A percentile compares a stretch with the other conserved stretches of the same genome.
Evolutionary conservation across 2,329 filamentous ascomycete genomes (phyloP).

Genomic region (Sporothrix variecibatus): DNA sequence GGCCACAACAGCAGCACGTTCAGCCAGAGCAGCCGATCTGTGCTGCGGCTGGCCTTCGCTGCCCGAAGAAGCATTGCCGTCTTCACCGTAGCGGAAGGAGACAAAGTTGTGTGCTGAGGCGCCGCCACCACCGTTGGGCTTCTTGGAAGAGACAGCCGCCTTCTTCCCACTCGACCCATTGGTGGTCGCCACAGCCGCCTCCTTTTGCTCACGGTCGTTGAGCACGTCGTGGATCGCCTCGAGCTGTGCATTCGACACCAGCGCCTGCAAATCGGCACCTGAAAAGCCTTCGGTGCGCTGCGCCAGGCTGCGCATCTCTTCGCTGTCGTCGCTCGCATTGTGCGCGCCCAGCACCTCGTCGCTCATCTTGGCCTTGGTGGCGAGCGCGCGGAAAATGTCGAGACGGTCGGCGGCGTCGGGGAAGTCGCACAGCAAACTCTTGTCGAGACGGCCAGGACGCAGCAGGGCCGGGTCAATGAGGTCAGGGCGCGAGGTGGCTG

Average conservation of each 20-base stretch:
- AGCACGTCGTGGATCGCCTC: constrained; percentile 96
- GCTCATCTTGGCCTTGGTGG: constrained; percentile 74
- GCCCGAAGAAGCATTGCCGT: constrained; percentile 38
- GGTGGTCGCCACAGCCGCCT: constrained; percentile 32
- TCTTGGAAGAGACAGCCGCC: not conserved
- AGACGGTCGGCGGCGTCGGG: constrained; percentile 76
- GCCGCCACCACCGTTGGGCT: not conserved
- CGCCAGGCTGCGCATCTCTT: constrained; percentile 69
- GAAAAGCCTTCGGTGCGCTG: constrained; percentile 83
- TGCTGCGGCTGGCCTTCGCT: constrained; percentile 46
- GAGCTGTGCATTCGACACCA: constrained; percentile 94
- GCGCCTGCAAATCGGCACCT: constrained; percentile 89
- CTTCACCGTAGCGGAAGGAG: constrained; percentile 79
- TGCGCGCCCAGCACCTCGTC: constrained; percentile 61
- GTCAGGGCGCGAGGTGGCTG: constrained; percentile 90
- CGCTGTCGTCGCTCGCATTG: constrained; percentile 37
- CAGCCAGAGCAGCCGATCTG: constrained; percentile 62
- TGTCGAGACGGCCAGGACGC: constrained; percentile 88
- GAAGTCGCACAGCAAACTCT: constrained; percentile 89
- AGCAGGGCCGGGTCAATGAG: constrained; percentile 92
- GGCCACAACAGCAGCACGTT: constrained; percentile 75
- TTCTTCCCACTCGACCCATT: constrained; percentile 33
- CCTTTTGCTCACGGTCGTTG: constrained; percentile 53
- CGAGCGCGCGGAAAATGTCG: constrained; percentile 86
- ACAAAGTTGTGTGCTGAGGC: constrained; percentile 60